phyloP scores from a whole-genome alignment of 129 eudicot species.

The Flaveria trinervia region DNA sequence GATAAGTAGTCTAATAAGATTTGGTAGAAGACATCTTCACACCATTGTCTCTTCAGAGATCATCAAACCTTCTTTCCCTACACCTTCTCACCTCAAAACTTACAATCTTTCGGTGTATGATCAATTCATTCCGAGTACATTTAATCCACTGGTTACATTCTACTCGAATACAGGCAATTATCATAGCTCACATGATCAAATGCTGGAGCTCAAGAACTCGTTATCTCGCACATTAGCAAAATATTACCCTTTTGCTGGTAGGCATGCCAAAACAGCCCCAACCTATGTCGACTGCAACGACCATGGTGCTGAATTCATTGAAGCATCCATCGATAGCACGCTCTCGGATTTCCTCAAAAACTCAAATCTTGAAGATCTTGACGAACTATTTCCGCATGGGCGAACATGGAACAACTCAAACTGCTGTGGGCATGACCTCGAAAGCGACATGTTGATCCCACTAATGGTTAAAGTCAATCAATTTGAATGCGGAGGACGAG shows the following conservation, averaged over 20 bases:
- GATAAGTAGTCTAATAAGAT: neutral
- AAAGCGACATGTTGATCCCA: neutral
- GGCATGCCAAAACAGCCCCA: neutral
- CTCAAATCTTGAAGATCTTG: neutral
- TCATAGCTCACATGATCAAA: neutral
- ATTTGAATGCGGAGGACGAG: neutral
- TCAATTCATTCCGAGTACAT: neutral
- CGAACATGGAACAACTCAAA: neutral
- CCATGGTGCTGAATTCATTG: conserved; percentile 6
- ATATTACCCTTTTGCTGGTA: neutral
- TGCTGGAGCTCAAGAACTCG: neutral
- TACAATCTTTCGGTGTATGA: neutral
- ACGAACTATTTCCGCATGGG: neutral
- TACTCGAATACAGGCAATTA: neutral
- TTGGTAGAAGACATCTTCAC: neutral
- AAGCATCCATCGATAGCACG: neutral
- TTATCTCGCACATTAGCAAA: neutral
- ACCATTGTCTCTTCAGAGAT: neutral
- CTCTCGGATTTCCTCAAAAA: neutral
- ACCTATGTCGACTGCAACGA: neutral
- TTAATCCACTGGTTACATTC: neutral
- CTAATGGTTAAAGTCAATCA: neutral
- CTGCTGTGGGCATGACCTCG: neutral
- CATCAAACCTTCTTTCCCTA: neutral
- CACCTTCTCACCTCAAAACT: neutral